A percentile compares a stretch with the other conserved stretches of the same genome.
Conservation (phyloP, 768 basidiomycete genomes). For the Tricholoma hemisulphureum region DNA sequence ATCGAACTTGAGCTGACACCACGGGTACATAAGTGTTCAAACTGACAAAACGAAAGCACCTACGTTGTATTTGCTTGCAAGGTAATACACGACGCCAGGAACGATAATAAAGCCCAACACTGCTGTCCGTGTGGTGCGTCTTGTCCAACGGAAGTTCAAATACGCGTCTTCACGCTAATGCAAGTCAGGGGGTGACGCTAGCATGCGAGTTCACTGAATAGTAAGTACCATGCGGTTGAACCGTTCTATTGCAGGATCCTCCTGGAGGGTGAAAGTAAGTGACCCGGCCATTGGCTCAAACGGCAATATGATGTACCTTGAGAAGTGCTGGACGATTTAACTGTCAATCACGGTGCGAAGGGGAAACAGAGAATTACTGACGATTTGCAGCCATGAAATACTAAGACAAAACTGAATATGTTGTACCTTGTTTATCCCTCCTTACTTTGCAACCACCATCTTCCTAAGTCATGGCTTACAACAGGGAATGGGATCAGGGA, state of each 20-base stretch:
- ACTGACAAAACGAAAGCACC: conserved; percentile 15
- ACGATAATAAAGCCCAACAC: conserved; percentile 63
- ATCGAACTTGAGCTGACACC: conserved; percentile 40
- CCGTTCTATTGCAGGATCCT: conserved; percentile 62
- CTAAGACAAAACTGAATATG: conserved; percentile 23
- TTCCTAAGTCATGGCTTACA: conserved; percentile 57
- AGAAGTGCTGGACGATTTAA: conserved; percentile 46
- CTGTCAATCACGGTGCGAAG: conserved; percentile 7
- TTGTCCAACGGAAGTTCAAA: conserved; percentile 79
- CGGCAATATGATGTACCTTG: conserved; percentile 41
- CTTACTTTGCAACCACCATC: conserved; percentile 33
- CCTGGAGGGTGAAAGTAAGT: conserved; percentile 20
- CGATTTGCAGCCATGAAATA: conserved; percentile 64
- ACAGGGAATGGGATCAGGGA: conserved; percentile 86
- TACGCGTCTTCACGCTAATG: conserved; percentile 81
- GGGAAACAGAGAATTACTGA: conserved; percentile 22
- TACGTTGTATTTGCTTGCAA: conserved; percentile 46
- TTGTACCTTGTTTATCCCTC: conserved; percentile 37
- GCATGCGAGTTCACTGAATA: conserved; percentile 2
- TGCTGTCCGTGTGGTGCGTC: conserved; percentile 57
- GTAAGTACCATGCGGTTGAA: conserved; percentile 51
- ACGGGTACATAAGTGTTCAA: conserved; percentile 6
- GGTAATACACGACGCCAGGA: conserved; percentile 56
- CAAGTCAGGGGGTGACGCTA: conserved; percentile 6
- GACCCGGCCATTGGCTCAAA: not conserved